These are phyloP conservation scores for Lavandula angustifolia DNA, from an alignment of 257 asterid genomes.

Conservation along the genomic window DNA sequence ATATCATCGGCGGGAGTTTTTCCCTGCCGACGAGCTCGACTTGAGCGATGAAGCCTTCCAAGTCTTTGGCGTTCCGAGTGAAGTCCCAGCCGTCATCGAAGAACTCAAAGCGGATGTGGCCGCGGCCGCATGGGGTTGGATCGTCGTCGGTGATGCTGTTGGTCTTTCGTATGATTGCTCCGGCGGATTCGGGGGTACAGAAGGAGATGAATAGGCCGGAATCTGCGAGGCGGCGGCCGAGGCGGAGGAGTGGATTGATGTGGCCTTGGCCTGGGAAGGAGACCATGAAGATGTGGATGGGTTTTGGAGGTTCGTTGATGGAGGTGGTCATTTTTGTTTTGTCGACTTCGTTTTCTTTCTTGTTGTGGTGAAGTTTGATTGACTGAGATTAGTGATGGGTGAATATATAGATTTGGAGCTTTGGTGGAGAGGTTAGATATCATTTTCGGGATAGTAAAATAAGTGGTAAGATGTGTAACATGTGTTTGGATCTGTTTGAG, in stretches of 20 bases:
- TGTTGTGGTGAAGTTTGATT: no score
- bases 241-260: constrained; percentile 72
- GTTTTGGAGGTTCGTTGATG: background rate
- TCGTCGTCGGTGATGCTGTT: constrained; percentile 39
- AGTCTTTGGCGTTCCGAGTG: constrained; percentile 16
- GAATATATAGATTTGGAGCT: no score
- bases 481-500: no score
- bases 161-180: constrained; percentile 47
- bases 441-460: no score
- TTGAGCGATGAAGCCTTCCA: constrained; percentile 41
- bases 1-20: constrained; percentile 44
- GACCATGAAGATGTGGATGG: constrained; percentile 54
- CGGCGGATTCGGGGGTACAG: constrained; percentile 56
- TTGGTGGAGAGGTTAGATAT: no score
- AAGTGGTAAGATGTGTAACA: no score
- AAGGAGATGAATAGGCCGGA: constrained; percentile 58
- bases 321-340: constrained; percentile 36
- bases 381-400: no score
- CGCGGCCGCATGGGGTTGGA: constrained; percentile 52
- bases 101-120: constrained; percentile 63
- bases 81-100: constrained; percentile 62
- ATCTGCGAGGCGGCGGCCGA: constrained; percentile 62
- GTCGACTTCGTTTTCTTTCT: no score
- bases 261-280: constrained; percentile 84
- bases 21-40: constrained; percentile 52